A percentile compares a stretch with the other conserved stretches of the same genome.
These are phyloP conservation scores for Petasospora rhodanensis DNA, from an alignment of 1,139 yeast species.

Conservation along the genomic window DNA sequence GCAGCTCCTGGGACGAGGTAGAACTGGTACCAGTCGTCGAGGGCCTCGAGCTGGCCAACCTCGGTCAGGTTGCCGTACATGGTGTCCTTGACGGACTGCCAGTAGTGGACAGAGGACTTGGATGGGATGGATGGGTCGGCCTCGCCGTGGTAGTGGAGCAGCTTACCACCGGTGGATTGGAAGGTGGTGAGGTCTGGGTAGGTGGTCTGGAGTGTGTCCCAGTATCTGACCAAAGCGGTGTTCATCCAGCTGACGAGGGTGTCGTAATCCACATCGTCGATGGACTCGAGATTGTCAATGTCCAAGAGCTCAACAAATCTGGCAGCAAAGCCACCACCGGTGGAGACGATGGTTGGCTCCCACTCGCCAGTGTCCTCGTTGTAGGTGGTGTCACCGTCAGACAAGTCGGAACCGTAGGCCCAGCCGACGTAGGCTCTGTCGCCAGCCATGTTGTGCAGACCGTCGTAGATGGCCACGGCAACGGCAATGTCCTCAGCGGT, in stretches of 20 bases:
- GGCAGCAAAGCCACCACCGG: constrained; percentile 1
- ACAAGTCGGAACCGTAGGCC: constrained; percentile 1
- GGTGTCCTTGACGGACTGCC: constrained; percentile 4
- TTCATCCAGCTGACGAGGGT: constrained; percentile 1
- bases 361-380: constrained; percentile 1
- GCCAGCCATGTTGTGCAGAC: constrained; percentile 1
- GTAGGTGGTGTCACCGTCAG: constrained; percentile 1
- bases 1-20: constrained; percentile 5
- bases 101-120: constrained; percentile 5
- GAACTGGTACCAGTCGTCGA: constrained; percentile 4
- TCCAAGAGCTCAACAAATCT: constrained; percentile 1
- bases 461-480: constrained; percentile 1
- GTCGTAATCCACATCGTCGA: constrained; percentile 1
- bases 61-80: constrained; percentile 3
- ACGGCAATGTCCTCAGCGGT: background rate
- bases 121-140: constrained; percentile 4
- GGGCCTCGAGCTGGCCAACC: background rate
- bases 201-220: constrained; percentile 2
- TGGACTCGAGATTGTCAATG: background rate
- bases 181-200: constrained; percentile 2
- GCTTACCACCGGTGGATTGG: constrained; percentile 2
- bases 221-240: constrained; percentile 1
- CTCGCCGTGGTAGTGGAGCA: constrained; percentile 4
- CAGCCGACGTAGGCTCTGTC: constrained; percentile 3
- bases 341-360: background rate